phyloP scores from a whole-genome alignment of 495 filamentous ascomycete species.

The Trichoderma orchidacearum region DNA sequence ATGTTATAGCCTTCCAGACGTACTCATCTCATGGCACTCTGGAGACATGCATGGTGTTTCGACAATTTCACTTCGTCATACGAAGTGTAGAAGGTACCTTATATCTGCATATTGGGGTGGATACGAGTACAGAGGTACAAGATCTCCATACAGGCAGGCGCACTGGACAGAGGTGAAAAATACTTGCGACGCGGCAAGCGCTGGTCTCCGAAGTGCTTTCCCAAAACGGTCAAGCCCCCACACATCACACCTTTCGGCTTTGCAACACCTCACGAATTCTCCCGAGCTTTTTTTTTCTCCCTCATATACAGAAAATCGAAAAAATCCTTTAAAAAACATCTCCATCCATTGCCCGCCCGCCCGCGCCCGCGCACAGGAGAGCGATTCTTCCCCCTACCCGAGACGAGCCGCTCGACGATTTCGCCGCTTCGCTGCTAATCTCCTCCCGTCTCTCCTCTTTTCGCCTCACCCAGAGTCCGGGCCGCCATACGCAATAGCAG shows the following conservation, averaged over 20 bases:
- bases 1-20: too few species aligned
- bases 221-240: not conserved
- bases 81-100: too few species aligned
- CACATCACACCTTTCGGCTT: constrained; percentile 1
- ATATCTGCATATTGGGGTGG: too few species aligned
- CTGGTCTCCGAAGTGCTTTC: not conserved
- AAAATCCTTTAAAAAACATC: not conserved
- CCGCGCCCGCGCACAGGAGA: not conserved
- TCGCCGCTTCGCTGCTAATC: not conserved
- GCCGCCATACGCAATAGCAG: not conserved
- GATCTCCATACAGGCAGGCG: too few species aligned
- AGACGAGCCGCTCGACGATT: not conserved
- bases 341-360: not conserved
- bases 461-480: constrained; percentile 3
- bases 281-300: constrained; percentile 3
- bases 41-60: too few species aligned
- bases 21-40: too few species aligned
- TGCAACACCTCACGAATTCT: constrained; percentile 2
- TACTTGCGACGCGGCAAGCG: not conserved
- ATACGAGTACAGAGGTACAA: too few species aligned
- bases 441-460: not conserved
- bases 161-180: too few species aligned
- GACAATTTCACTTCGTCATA: too few species aligned
- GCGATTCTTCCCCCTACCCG: not conserved
- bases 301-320: not conserved